Evolutionary conservation across 345 rosid species (phyloP), one percentile per base, ranked within the genome.

Genomic region (Cardamine chenopodiifolia): DNA sequence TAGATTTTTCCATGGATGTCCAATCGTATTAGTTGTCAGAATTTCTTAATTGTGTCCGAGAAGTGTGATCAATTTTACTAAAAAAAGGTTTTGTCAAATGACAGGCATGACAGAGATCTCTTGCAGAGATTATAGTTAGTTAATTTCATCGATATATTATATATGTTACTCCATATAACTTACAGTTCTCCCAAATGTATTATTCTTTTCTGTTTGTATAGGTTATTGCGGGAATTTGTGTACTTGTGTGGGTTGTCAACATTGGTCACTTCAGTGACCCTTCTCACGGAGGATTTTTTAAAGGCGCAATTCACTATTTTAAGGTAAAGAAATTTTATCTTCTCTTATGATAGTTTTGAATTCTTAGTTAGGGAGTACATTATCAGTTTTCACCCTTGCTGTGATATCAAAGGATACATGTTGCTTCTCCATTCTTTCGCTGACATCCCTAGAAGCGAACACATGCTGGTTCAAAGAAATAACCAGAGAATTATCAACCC

Each of bases 211-310:
- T 57, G 60, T 78, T 49, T 67, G 58, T 81, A 53, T 67, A 95
- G 99, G 99, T 95, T 68, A 95, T 95, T 87, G 98, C 98, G 55
- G 98, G 98, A 56, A 95, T 95, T 77, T 95, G 99, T 80, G 81
- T 90, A 26, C 84, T 95, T 71, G 98, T 95, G 68, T 95, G 99
- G 99, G 81, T 95, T 73, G 98, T 95, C 77, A 95, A 95, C 85
- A 95, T 95, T 73, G 97, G 98, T 58, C 99, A 95, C 76, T 95
- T 95, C 54, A 90, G 82, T 58, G 99, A 95, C 71, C 98, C 97
- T 85, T 81, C 98, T 49, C 99, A 95, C 72, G 99, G 99, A 47
- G 97, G 99, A 60, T 86, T 92, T 82, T 74, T 95, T 77, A 91
- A 86, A 54, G 99, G 99, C 57, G 99, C 99, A 63, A 88, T 95